phyloP scores from a whole-genome alignment of 1,284 basidiomycete genomes.

The Trametes versicolor region DNA sequence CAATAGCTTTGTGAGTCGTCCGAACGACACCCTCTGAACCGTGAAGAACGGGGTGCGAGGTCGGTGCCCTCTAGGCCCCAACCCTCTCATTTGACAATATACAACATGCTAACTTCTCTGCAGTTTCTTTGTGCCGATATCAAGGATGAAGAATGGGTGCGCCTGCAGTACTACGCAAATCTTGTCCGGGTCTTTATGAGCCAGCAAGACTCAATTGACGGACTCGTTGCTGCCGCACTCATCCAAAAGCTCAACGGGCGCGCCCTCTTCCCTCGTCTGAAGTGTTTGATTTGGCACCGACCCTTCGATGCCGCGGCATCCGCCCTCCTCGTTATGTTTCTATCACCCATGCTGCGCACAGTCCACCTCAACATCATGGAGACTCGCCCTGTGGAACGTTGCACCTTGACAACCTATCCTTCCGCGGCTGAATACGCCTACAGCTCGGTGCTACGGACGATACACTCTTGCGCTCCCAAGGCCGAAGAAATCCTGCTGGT shows the following conservation, averaged over 20 bases:
- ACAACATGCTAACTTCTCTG: neutral
- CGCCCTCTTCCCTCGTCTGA: slow-evolving; percentile 12
- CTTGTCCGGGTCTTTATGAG: neutral
- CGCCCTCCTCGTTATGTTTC: slow-evolving; percentile 1
- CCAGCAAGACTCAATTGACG: neutral
- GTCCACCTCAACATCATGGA: too few relatives aligned
- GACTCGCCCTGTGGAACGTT: too few relatives aligned
- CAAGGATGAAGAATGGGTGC: neutral
- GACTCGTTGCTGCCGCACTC: neutral
- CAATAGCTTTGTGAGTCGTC: neutral
- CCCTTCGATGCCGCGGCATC: neutral
- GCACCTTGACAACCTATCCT: neutral
- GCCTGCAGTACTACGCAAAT: neutral
- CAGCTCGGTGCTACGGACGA: neutral
- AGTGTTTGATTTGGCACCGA: neutral
- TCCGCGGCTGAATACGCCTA: slow-evolving; percentile 9
- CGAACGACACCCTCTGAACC: too few relatives aligned
- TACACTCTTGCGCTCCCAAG: slow-evolving; percentile 5
- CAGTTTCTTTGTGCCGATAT: neutral
- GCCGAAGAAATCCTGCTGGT: neutral
- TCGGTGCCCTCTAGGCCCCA: too few relatives aligned
- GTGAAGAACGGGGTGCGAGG: too few relatives aligned
- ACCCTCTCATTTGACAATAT: neutral
- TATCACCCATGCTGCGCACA: slow-evolving; percentile 15
- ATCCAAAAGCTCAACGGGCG: slow-evolving; percentile 7